phyloP scores from a whole-genome alignment of 164 flowering plant genomes.

The Sextonia rubra region DNA sequence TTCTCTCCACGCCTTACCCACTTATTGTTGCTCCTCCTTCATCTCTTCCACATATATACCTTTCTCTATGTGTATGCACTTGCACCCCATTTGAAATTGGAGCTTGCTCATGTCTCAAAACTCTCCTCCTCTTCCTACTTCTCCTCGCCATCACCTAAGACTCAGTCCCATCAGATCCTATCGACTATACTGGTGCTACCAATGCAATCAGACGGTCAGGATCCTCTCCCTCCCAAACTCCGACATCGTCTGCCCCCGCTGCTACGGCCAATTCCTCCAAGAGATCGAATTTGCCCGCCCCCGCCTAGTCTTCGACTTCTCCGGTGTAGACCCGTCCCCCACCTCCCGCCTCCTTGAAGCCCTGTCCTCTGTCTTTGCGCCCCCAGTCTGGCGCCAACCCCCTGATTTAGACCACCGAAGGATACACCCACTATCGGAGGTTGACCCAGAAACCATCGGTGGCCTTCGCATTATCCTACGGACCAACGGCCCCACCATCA shows the following conservation, averaged over 20 bases:
- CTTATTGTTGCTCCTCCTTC: neutral
- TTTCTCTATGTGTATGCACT: neutral
- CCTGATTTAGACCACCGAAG: constrained; percentile 5
- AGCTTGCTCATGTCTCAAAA: constrained; percentile 31
- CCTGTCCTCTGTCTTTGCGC: constrained; percentile 47
- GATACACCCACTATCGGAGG: constrained; percentile 7
- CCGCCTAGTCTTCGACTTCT: constrained; percentile 28
- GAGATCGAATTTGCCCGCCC: constrained; percentile 47
- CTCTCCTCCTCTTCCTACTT: constrained; percentile 13
- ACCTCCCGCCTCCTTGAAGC: constrained; percentile 64
- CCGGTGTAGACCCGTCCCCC: constrained; percentile 45
- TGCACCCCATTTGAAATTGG: neutral
- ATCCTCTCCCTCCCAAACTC: constrained; percentile 34
- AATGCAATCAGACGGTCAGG: constrained; percentile 51
- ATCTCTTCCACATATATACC: neutral
- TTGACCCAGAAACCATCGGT: constrained; percentile 26
- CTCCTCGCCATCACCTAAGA: constrained; percentile 12
- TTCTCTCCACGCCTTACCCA: constrained; percentile 11
- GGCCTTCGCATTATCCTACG: constrained; percentile 35
- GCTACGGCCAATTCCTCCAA: constrained; percentile 53
- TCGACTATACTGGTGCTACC: constrained; percentile 74
- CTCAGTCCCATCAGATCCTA: constrained; percentile 23
- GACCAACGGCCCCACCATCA: constrained; percentile 17
- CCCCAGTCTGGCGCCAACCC: constrained; percentile 18
- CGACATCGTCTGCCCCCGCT: constrained; percentile 66